Conservation (phyloP, 495 filamentous ascomycete genomes). For the Aspergillus steynii region DNA sequence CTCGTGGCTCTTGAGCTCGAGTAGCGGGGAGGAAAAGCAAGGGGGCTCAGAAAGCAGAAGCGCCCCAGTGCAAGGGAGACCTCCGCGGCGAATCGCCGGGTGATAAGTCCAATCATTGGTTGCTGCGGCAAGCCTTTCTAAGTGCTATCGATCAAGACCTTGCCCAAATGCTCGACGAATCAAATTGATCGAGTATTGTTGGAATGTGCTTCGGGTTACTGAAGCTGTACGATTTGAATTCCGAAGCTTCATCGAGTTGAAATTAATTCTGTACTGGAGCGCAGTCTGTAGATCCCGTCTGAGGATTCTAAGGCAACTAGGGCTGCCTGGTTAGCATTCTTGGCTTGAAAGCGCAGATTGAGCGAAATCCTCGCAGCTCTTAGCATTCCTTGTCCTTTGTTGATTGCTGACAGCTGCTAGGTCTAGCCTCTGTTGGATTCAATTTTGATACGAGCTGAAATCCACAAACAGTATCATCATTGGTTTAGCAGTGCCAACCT, state of each 20-base stretch:
- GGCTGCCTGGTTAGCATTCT: neutral
- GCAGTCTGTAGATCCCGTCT: neutral
- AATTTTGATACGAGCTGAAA: neutral
- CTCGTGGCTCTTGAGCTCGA: neutral
- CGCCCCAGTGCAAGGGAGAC: neutral
- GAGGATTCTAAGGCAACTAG: neutral
- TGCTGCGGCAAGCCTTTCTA: neutral
- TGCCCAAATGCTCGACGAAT: neutral
- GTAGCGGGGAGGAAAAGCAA: neutral
- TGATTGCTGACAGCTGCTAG: neutral
- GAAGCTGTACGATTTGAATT: neutral
- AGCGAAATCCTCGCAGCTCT: neutral
- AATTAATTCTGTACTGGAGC: neutral
- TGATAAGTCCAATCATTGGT: neutral
- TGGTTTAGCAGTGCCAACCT: neutral
- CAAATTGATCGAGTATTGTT: neutral
- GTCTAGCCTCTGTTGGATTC: neutral
- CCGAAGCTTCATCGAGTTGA: too few species aligned
- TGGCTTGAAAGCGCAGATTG: neutral
- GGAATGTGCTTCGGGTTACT: too few species aligned
- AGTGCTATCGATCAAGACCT: neutral
- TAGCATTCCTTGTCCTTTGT: neutral
- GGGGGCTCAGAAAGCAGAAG: neutral
- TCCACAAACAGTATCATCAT: neutral
- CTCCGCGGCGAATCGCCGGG: neutral